These are phyloP conservation scores for Xylaria arbuscula DNA, from an alignment of 2,329 filamentous ascomycete species.

Conservation along the genomic window DNA sequence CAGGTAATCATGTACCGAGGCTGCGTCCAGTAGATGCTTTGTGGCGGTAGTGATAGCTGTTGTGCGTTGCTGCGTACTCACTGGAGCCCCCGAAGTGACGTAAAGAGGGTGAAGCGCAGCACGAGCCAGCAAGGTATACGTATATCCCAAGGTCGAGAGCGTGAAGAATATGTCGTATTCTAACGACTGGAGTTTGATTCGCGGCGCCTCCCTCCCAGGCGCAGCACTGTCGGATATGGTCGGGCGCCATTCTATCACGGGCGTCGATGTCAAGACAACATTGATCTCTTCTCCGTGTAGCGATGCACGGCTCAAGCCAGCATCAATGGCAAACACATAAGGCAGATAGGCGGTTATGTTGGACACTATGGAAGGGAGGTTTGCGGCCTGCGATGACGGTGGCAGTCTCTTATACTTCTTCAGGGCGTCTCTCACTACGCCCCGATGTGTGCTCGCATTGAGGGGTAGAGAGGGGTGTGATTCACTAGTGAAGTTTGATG, in stretches of 20 bases:
- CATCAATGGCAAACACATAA: slow-evolving; percentile 81
- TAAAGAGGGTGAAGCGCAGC: slow-evolving; percentile 79
- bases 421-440: slow-evolving; percentile 82
- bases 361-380: slow-evolving; percentile 76
- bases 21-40: slow-evolving; percentile 79
- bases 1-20: slow-evolving; percentile 80
- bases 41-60: slow-evolving; percentile 78
- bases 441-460: slow-evolving; percentile 83
- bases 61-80: slow-evolving; percentile 73
- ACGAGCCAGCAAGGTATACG: slow-evolving; percentile 78
- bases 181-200: slow-evolving; percentile 77
- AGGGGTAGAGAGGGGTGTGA: slow-evolving; percentile 91
- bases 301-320: slow-evolving; percentile 71
- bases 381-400: slow-evolving; percentile 73
- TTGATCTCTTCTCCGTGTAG: slow-evolving; percentile 70
- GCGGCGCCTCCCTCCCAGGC: slow-evolving; percentile 70
- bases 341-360: slow-evolving; percentile 83
- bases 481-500: slow-evolving; percentile 77
- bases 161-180: slow-evolving; percentile 87
- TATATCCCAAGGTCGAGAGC: slow-evolving; percentile 79
- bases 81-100: slow-evolving; percentile 69
- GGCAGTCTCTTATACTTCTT: slow-evolving; percentile 92
- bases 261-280: slow-evolving; percentile 69
- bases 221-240: slow-evolving; percentile 75
- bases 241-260: slow-evolving; percentile 84